Conservation (phyloP, 2,329 filamentous ascomycete species). For the Truncatella angustata region DNA sequence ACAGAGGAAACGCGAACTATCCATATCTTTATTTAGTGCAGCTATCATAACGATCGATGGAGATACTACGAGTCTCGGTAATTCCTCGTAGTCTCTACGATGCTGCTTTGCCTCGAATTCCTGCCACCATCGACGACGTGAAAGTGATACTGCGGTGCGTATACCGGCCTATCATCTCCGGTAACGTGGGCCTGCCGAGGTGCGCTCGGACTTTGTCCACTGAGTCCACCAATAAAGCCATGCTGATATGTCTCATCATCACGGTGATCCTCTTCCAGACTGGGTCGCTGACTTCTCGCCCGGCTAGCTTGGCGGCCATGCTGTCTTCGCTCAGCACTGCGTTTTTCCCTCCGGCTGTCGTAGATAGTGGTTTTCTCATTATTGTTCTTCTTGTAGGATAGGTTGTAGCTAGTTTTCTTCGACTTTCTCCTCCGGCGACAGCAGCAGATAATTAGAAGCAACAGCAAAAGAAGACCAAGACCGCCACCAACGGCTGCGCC, state of each 20-base stretch:
- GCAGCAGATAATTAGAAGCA: neutral
- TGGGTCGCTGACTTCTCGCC: neutral
- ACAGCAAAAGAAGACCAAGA: neutral
- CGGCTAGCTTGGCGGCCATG: neutral
- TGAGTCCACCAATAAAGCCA: neutral
- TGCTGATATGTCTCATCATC: neutral
- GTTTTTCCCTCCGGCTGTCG: neutral
- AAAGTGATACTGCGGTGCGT: conserved; percentile 4
- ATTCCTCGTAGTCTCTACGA: neutral
- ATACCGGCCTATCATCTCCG: neutral
- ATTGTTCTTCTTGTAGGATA: neutral
- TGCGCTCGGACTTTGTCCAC: neutral
- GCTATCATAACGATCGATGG: no score
- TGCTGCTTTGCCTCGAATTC: neutral
- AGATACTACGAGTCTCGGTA: neutral
- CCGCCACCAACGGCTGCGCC: neutral
- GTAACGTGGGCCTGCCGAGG: neutral
- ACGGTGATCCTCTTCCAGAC: neutral
- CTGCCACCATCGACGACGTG: neutral
- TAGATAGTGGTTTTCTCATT: conserved; percentile 2
- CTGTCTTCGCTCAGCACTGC: neutral
- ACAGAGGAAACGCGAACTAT: no score
- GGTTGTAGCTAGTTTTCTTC: conserved; percentile 1
- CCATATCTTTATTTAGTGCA: no score
- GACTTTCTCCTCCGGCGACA: conserved; percentile 2